Evolutionary conservation across 306 rosid species (phyloP).

Genomic region (Rubus parviflorus): DNA sequence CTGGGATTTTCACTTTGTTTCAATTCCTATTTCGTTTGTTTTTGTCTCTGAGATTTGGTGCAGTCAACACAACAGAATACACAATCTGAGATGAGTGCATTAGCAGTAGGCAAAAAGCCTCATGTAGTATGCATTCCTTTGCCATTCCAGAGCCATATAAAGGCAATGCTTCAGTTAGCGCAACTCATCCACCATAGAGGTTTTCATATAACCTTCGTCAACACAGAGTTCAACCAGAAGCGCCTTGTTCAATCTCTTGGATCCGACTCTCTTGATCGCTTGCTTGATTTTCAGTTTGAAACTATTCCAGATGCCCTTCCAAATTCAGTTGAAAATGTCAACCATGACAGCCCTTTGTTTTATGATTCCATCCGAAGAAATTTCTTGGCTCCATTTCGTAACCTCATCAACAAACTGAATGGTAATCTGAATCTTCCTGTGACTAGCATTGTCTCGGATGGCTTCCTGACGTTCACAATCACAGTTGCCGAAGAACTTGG

Average conservation of each 20-base stretch:
- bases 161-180: conserved; percentile 10
- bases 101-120: neutral
- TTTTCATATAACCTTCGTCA: conserved; percentile 7
- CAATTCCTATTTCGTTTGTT: no score
- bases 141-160: conserved; percentile 14
- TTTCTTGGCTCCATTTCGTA: neutral
- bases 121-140: conserved; percentile 5
- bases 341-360: neutral
- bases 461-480: conserved; percentile 8
- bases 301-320: conserved; percentile 15
- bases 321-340: neutral
- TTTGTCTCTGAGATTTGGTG: no score
- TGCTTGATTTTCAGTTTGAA: neutral
- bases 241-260: conserved; percentile 10
- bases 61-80: no score
- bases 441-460: conserved; percentile 4
- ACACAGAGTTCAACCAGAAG: conserved; percentile 9
- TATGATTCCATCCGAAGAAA: neutral
- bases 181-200: conserved; percentile 16
- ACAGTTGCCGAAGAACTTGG: conserved; percentile 9
- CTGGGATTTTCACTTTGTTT: no score
- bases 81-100: neutral
- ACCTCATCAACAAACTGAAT: neutral
- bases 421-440: neutral
- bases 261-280: neutral